Conservation (phyloP, 345 rosid species). For the Barbarea vulgaris region DNA sequence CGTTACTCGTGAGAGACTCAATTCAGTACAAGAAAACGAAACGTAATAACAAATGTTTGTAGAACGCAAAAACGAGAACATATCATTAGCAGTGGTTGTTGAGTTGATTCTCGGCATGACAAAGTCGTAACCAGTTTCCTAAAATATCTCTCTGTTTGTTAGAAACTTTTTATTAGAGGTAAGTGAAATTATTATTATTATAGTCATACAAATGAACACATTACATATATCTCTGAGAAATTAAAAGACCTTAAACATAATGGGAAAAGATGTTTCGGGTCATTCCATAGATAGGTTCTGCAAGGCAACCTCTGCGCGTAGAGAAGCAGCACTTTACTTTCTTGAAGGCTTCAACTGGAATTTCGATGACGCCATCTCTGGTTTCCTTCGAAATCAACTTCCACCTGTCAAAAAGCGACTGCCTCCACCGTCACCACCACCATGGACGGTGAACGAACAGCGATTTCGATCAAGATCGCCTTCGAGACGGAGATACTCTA, state of each 20-base stretch:
- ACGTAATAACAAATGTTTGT: not conserved
- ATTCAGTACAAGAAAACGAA: not conserved
- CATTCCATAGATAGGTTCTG: not conserved
- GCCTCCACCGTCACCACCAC: not conserved
- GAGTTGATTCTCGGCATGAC: not conserved
- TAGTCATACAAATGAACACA: not conserved
- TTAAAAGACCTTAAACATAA: not conserved
- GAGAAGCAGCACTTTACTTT: conserved; percentile 12
- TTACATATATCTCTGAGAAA: not conserved
- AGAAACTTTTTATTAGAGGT: not conserved
- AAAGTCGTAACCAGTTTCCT: not conserved
- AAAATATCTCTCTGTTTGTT: not conserved
- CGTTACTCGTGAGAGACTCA: not conserved
- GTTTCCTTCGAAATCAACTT: conserved; percentile 1
- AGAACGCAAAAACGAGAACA: not conserved
- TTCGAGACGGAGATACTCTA: not conserved
- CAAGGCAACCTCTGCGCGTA: not conserved
- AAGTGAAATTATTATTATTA: not conserved
- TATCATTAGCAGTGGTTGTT: not conserved
- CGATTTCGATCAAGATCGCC: conserved; percentile 11
- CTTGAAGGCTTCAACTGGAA: conserved; percentile 22
- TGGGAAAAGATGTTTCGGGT: not conserved
- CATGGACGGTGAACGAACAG: not conserved
- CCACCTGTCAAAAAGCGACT: not conserved
- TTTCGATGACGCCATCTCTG: conserved; percentile 15